Conservation (phyloP, 164 flowering plant genomes). For the Chimonanthus salicifolius region DNA sequence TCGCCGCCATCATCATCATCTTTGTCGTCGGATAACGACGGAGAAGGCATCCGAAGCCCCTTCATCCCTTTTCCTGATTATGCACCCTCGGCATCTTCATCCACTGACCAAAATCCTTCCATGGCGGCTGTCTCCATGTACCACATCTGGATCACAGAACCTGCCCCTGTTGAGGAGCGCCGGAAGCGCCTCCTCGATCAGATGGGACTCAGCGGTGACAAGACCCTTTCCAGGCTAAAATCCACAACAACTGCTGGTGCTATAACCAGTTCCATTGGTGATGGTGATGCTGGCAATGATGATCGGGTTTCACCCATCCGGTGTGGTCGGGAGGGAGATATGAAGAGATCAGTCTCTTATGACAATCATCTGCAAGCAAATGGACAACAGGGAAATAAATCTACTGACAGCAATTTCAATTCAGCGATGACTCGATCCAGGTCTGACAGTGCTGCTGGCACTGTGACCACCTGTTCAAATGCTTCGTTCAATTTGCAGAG, state of each 20-base stretch:
- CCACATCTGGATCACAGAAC: slow-evolving; percentile 84
- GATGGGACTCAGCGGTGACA: slow-evolving; percentile 68
- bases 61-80: slow-evolving; percentile 7
- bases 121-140: slow-evolving; percentile 50
- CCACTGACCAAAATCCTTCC: slow-evolving; percentile 24
- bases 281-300: not conserved
- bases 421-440: slow-evolving; percentile 41
- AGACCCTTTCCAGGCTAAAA: slow-evolving; percentile 33
- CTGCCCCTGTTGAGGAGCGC: slow-evolving; percentile 75
- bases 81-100: slow-evolving; percentile 1
- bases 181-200: slow-evolving; percentile 61
- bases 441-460: slow-evolving; percentile 32
- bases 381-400: not conserved
- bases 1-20: slow-evolving; percentile 54
- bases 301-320: not conserved
- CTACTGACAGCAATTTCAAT: not conserved
- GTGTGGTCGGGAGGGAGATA: not conserved
- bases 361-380: slow-evolving; percentile 1
- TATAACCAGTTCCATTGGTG: not conserved
- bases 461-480: not conserved
- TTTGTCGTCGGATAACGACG: slow-evolving; percentile 29
- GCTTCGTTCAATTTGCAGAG: not conserved
- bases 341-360: slow-evolving; percentile 10
- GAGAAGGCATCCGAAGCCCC: not conserved
- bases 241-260: slow-evolving; percentile 8